Evolutionary conservation across 371 early-diverging fungal genomes (phyloP).

Genomic region (Mucor racemosus): DNA sequence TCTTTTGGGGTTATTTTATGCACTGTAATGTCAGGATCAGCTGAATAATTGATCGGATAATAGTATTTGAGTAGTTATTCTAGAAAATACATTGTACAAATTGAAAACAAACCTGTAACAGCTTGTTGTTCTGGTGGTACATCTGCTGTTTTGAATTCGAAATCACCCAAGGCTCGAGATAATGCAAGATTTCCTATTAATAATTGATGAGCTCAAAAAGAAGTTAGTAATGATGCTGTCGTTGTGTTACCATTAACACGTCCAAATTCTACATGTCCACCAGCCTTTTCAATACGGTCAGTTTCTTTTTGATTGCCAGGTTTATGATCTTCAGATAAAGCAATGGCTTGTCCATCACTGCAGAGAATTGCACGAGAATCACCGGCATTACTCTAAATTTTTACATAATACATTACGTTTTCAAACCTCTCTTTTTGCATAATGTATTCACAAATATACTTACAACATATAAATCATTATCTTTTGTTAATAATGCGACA

Average conservation of each 20-base stretch:
- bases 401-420: not conserved
- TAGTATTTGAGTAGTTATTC: not conserved
- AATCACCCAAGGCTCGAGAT: constrained; percentile 96
- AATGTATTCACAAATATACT: constrained; percentile 10
- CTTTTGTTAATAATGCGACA: constrained; percentile 76
- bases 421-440: too few species aligned
- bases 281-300: constrained; percentile 83
- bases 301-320: constrained; percentile 82
- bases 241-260: constrained; percentile 86
- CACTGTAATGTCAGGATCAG: constrained; percentile 88
- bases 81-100: constrained; percentile 44
- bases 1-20: constrained; percentile 70
- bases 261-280: constrained; percentile 94
- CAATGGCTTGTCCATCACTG: constrained; percentile 69
- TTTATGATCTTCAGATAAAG: constrained; percentile 95
- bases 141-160: constrained; percentile 86
- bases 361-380: constrained; percentile 92
- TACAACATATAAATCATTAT: constrained; percentile 52
- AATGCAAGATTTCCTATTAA: constrained; percentile 84
- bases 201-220: not conserved
- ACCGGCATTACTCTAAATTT: constrained; percentile 87
- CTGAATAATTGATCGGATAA: constrained; percentile 29
- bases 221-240: not conserved
- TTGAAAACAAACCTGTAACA: constrained; percentile 82
- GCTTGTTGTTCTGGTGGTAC: constrained; percentile 86